These are phyloP conservation scores for Lachancea lanzarotensis DNA, from an alignment of 805 yeast species.

Conservation along the genomic window DNA sequence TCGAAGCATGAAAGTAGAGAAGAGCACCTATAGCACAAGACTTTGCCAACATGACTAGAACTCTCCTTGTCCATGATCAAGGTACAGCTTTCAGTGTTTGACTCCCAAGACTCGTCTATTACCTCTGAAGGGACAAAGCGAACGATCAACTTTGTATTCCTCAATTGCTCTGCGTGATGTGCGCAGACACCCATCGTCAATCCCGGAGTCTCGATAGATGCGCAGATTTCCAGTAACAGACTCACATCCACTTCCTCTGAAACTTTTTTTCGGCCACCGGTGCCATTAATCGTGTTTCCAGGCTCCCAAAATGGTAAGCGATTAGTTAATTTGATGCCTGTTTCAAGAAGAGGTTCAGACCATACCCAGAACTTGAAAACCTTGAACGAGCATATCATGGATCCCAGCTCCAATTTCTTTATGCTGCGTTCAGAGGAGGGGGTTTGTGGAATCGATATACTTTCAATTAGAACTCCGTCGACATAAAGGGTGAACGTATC, in stretches of 20 bases:
- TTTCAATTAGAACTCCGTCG: constrained; percentile 19
- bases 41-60: constrained; percentile 11
- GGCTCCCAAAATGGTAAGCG: constrained; percentile 8
- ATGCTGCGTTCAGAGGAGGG: constrained; percentile 7
- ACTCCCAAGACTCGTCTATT: constrained; percentile 3
- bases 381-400: constrained; percentile 30
- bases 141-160: constrained; percentile 14
- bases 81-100: neutral
- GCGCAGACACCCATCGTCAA: constrained; percentile 4
- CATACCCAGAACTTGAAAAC: constrained; percentile 13
- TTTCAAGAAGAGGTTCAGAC: constrained; percentile 10
- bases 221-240: constrained; percentile 12
- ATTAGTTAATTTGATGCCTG: constrained; percentile 9
- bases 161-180: constrained; percentile 14
- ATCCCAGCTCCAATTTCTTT: constrained; percentile 26
- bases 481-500: constrained; percentile 17
- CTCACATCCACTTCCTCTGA: constrained; percentile 14
- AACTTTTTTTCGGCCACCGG: neutral
- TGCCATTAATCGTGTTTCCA: neutral
- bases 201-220: constrained; percentile 12
- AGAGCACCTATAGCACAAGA: constrained; percentile 16
- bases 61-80: neutral
- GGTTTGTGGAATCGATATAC: constrained; percentile 16
- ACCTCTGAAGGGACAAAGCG: constrained; percentile 16
- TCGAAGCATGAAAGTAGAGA: constrained; percentile 16